Base-by-base conservation (phyloP, 1,284 basidiomycete species). In the Mycena citricolor region DNA sequence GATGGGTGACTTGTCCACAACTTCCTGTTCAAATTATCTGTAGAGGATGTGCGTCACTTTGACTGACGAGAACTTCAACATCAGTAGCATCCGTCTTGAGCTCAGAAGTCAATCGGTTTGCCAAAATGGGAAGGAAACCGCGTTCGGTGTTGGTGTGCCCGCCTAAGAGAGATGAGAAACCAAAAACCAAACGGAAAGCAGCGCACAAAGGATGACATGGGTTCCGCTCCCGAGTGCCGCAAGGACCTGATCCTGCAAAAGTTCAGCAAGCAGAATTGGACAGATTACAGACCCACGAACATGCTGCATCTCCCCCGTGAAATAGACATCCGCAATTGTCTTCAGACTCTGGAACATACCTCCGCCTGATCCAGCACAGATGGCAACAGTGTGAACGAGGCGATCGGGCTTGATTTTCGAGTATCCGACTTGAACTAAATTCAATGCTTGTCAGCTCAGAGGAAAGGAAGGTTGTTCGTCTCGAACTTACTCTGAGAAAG, bases 281-380 rank as follows among this genome's bases (percentile, higher is more conserved):
- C 32, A 39, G 28, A 37, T 38, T 23, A 23, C 23, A 8, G 20
- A 23, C 8, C 47, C 38, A 64, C 83, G 49, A 64, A 90, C 89
- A 65, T 94, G 91, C 20, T 76, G 65, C 90, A 94, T 91, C 65
- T 94, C 92, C n/a, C 92, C 92, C 1, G 92, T 95, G 55, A 92
- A 75, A 61, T 89, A 89, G 20, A 92, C 76, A 61, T 94, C 90
- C 31, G 90, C 90, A 24, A 78, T 66, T 42, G 79, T 73, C 37
- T 78, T 83, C 30, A 73, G 13, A 62, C 29, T 40, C 4, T 17
- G 23, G 32, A 95, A 74, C 64, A 92, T 71, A 32, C 83, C 83
- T 2, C 79, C 86, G 39, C 90, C 91, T 17, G 86, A 83, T 21
- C 91, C 91, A 23, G 90, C 91, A 62, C 91, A 94, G 45, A 95